Evolutionary conservation across 140 eudicot species (phyloP).

Genomic region (Erigeron philadelphicus): DNA sequence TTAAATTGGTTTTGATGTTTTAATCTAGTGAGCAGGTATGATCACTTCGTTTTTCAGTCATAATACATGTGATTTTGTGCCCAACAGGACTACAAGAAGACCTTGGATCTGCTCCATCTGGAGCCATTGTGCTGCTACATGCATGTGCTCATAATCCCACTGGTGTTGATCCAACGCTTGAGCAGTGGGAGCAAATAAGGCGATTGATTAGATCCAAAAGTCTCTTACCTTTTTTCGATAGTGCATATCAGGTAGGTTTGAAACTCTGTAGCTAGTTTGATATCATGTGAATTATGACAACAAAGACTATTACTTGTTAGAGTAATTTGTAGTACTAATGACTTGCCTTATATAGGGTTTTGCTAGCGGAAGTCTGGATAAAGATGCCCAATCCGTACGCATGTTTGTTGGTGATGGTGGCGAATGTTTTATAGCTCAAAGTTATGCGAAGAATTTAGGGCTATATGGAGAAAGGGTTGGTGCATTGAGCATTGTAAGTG

Average conservation of each 20-base stretch:
- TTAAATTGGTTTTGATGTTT: background rate
- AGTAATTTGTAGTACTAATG: background rate
- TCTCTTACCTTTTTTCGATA: slow-evolving; percentile 84
- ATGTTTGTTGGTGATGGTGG: slow-evolving; percentile 91
- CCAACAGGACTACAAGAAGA: slow-evolving; percentile 74
- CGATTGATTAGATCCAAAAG: slow-evolving; percentile 68
- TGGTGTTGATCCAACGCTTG: slow-evolving; percentile 86
- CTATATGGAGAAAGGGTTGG: slow-evolving; percentile 99
- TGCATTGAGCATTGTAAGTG: slow-evolving; percentile 88
- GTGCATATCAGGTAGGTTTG: slow-evolving; percentile 82
- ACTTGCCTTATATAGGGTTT: slow-evolving; percentile 54
- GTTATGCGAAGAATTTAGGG: slow-evolving; percentile 95
- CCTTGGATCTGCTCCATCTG: slow-evolving; percentile 90
- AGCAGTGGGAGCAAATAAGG: slow-evolving; percentile 90
- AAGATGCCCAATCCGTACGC: slow-evolving; percentile 84
- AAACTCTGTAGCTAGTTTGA: background rate
- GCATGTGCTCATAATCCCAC: slow-evolving; percentile 99
- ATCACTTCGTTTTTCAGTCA: background rate
- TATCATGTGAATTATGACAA: background rate
- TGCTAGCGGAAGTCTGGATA: slow-evolving; percentile 86
- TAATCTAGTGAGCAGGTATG: background rate
- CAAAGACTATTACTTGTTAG: background rate
- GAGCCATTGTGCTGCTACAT: slow-evolving; percentile 90
- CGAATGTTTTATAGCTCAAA: slow-evolving; percentile 84
- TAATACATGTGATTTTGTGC: background rate